Evolutionary conservation across 805 yeast species (phyloP).

Genomic region (Candida nitratophila): DNA sequence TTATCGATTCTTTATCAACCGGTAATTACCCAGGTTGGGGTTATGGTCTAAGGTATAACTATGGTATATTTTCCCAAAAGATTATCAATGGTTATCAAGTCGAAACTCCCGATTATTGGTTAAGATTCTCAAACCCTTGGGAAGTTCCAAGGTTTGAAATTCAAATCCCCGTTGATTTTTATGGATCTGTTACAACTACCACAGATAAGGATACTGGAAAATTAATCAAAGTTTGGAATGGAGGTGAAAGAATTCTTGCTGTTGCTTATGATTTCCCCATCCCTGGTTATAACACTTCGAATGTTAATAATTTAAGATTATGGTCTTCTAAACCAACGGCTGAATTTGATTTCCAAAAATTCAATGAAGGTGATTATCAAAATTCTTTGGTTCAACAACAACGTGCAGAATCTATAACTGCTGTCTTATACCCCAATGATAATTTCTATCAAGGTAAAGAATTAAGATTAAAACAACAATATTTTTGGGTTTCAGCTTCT

Average conservation of each 20-base stretch:
- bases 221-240: conserved; percentile 65
- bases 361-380: conserved; percentile 85
- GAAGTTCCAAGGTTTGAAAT: conserved; percentile 83
- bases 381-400: conserved; percentile 81
- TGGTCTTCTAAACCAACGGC: conserved; percentile 89
- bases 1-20: conserved; percentile 80
- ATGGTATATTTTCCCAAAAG: conserved; percentile 87
- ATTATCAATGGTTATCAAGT: conserved; percentile 91
- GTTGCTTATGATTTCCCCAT: conserved; percentile 88
- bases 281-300: conserved; percentile 79
- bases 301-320: conserved; percentile 81
- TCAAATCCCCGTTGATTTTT: conserved; percentile 84
- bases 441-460: conserved; percentile 89
- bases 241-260: conserved; percentile 86
- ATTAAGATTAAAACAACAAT: conserved; percentile 88
- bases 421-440: conserved; percentile 91
- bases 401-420: conserved; percentile 85
- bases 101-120: conserved; percentile 93
- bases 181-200: conserved; percentile 66
- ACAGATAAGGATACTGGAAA: conserved; percentile 47
- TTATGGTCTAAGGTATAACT: conserved; percentile 86
- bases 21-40: conserved; percentile 95
- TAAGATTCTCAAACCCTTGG: conserved; percentile 87
- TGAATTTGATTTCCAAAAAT: conserved; percentile 86
- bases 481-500: conserved; percentile 95